Base-by-base conservation (phyloP, 1,284 basidiomycete genomes). In the Stygiomarasmius scandens region DNA sequence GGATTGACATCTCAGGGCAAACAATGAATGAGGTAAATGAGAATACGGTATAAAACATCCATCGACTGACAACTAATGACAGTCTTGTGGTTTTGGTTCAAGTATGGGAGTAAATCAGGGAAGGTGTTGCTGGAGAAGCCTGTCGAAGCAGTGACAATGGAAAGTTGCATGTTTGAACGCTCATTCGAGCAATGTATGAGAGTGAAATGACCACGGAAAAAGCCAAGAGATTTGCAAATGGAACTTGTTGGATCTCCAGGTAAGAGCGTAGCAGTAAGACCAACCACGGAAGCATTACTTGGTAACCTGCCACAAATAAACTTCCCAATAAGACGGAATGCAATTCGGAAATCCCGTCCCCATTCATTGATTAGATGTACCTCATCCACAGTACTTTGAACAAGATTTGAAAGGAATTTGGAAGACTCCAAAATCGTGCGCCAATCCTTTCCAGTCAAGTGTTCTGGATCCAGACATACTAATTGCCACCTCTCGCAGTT, bases 251-350 rank as follows among this genome's bases (percentile, higher is more conserved):
- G 12, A 1, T 29, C 6, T 1, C 61, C 61, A 14, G 61, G 55
- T 24, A 49, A 45, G 0, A 56, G 10, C 1, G 61, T 62, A 2
- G 61, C 58, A 1, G 58, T 52, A 20, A 58, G 34, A 2, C 44
- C 55, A 11, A 57, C 19, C 5, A 58, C 34, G 3, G 60, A 54
- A 1, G 45, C 23, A 22, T 16, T 14, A 9, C 51, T 48, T 0
- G 61, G 58, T 2, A 62, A 49, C 0, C 46, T 54, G 23, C 55
- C 55, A 38, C 52, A 47, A 3, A 56, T 41, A 36, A 57, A 58
- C 14, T 3, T 3, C 1, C 61, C 58, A 22, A 62, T 58, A 19
- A 38, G 44, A 9, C 32, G 38, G 27, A 59, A 62, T 1, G 6
- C 19, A 6, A 51, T 44, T 22, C 54, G 46, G 43, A 61, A 58